A percentile compares a stretch with the other conserved stretches of the same genome.
Conservation (phyloP, 1,139 yeast species). For the Blastobotrys illinoisensis region DNA sequence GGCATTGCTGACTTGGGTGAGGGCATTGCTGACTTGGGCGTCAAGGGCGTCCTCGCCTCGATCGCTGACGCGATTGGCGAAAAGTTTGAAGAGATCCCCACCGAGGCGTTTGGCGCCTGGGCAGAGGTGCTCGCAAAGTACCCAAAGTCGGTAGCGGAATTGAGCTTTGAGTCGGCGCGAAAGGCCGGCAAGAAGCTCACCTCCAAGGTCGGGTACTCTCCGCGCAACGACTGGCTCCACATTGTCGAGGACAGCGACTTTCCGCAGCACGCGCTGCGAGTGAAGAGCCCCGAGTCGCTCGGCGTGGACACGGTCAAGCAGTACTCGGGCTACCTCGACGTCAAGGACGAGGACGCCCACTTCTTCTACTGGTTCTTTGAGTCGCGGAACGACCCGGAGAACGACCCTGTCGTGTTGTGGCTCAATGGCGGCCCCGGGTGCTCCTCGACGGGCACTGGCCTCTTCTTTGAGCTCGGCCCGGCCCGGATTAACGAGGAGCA, state of each 20-base stretch:
- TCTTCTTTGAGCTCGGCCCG: slow-evolving; percentile 23
- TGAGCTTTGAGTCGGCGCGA: slow-evolving; percentile 8
- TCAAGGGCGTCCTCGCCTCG: neutral
- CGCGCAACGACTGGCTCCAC: slow-evolving; percentile 20
- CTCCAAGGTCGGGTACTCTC: neutral
- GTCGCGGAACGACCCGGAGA: slow-evolving; percentile 58
- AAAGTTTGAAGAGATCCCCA: slow-evolving; percentile 24
- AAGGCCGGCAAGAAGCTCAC: neutral
- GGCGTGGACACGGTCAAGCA: slow-evolving; percentile 42
- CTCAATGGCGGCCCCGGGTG: slow-evolving; percentile 79
- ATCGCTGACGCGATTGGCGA: slow-evolving; percentile 26
- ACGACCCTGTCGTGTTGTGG: slow-evolving; percentile 64
- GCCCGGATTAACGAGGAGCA: slow-evolving; percentile 34
- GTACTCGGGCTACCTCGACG: slow-evolving; percentile 61
- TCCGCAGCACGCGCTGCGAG: slow-evolving; percentile 26
- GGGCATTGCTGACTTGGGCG: neutral
- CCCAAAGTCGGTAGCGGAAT: slow-evolving; percentile 11
- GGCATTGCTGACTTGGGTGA: neutral
- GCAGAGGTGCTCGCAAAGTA: slow-evolving; percentile 21
- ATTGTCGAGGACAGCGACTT: slow-evolving; percentile 22
- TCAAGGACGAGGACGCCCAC: slow-evolving; percentile 69
- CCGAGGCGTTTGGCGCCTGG: slow-evolving; percentile 27
- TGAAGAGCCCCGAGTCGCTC: slow-evolving; percentile 26
- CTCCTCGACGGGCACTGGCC: slow-evolving; percentile 33
- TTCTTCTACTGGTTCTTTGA: slow-evolving; percentile 78